Evolutionary conservation across 371 early-diverging fungal species (phyloP), one percentile per base, ranked within the genome.

Genomic region (Vittaforma corneae): DNA sequence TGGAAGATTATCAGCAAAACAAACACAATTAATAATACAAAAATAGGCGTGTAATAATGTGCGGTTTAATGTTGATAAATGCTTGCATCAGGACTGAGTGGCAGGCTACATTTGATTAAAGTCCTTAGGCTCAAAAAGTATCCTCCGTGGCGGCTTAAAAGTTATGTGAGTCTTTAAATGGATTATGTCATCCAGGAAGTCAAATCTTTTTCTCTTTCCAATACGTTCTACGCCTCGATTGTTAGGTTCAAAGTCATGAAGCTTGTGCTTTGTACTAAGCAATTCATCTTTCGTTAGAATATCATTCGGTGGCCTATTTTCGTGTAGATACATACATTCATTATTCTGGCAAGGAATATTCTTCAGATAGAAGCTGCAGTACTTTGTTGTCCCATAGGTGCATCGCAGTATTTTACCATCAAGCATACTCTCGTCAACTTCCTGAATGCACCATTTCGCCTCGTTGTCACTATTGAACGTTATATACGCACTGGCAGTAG

Each of bases 331-430:
- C 74, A 80, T 74, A 60, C 80, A 80, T 4, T 78, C 79, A 26
- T 67, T 62, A 51, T 78, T 78, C 34, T 73, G 74, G 64, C 80
- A 80, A 22, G 70, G 57, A 24, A 75, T 62, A 38, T 72, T 73
- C 35, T 77, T 78, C n/a, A 80, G 63, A 64, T 68, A 80, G 65
- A 78, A 78, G 37, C 74, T 67, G 53, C 80, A 80, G 52, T 78
- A 80, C 59, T 80, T 80, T 54, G 80, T 78, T 14, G 80, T 80
- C 6, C 80, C 80, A 65, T 72, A 80, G 1, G 80, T 80, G 53
- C 80, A 78, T 28, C 71, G 54, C 22, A 80, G 40, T 33, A 68
- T 63, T 50, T 67, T 77, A 3, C 70, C 72, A 24, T 76, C 80
- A 1, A 77, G 50, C 26, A 69, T 16, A 48, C 70, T 69, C 33